Evolutionary conservation across 306 rosid species (phyloP).

Genomic region (Datisca glomerata): DNA sequence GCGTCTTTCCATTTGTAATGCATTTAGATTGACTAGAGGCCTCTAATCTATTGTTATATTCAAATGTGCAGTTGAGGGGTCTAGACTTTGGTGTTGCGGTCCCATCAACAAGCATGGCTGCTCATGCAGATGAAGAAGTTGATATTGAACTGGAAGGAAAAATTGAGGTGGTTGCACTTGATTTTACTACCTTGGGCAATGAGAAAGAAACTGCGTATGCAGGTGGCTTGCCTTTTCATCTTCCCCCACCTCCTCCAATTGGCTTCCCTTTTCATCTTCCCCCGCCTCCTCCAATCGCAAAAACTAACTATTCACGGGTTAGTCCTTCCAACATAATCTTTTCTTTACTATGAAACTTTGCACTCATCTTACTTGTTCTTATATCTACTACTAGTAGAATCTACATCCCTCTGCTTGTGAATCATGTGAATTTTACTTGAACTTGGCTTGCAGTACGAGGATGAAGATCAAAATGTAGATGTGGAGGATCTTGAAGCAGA

Average conservation of each 20-base stretch:
- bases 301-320: constrained; percentile 46
- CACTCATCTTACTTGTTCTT: background rate
- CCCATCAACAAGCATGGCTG: constrained; percentile 81
- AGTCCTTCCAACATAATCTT: too few relatives aligned
- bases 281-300: constrained; percentile 28
- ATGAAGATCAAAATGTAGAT: constrained; percentile 41
- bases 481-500: constrained; percentile 47
- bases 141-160: constrained; percentile 49
- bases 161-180: constrained; percentile 19
- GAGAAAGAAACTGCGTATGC: constrained; percentile 25
- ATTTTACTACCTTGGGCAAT: constrained; percentile 22
- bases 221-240: constrained; percentile 22
- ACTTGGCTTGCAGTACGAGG: constrained; percentile 51
- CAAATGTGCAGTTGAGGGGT: constrained; percentile 40
- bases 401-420: background rate
- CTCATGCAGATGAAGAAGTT: constrained; percentile 70
- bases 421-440: constrained; percentile 11
- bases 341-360: background rate
- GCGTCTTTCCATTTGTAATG: too few relatives aligned
- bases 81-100: constrained; percentile 31
- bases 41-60: too few relatives aligned
- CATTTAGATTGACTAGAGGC: too few relatives aligned
- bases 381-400: background rate
- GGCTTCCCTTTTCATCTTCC: too few relatives aligned
- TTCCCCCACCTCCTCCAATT: constrained; percentile 45